These are phyloP conservation scores for Neurospora crassa DNA, from an alignment of 2,329 filamentous ascomycete species.

Conservation along the genomic window DNA sequence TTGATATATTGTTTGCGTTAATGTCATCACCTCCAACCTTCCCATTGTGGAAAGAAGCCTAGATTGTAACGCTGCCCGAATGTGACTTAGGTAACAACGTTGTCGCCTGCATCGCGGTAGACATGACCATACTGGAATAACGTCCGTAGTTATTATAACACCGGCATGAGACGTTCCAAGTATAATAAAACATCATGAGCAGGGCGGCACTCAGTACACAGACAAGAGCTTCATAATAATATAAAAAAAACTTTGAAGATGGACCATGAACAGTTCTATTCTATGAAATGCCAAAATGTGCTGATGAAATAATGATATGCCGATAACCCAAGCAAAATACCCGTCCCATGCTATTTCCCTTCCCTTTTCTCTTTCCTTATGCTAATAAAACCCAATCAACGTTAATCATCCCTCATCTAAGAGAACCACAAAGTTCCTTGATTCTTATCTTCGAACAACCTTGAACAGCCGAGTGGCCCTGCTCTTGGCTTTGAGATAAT, in stretches of 20 bases:
- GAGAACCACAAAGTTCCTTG: not conserved
- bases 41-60: too few species aligned
- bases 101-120: not conserved
- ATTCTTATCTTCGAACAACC: not conserved
- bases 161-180: not conserved
- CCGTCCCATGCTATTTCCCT: not conserved
- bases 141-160: not conserved
- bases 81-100: not conserved
- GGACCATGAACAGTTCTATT: not conserved
- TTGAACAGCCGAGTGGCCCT: not conserved
- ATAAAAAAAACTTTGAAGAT: not conserved
- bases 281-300: not conserved
- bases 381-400: not conserved
- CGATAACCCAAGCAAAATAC: not conserved
- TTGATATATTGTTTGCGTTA: not conserved
- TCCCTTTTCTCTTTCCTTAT: not conserved
- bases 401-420: not conserved
- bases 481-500: not conserved
- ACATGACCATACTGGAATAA: not conserved
- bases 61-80: not conserved
- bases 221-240: not conserved
- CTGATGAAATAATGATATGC: not conserved
- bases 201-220: not conserved
- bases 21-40: not conserved
- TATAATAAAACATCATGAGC: not conserved